Conservation (phyloP, 352 stramenopile species). For the Globisporangium yorkense region DNA sequence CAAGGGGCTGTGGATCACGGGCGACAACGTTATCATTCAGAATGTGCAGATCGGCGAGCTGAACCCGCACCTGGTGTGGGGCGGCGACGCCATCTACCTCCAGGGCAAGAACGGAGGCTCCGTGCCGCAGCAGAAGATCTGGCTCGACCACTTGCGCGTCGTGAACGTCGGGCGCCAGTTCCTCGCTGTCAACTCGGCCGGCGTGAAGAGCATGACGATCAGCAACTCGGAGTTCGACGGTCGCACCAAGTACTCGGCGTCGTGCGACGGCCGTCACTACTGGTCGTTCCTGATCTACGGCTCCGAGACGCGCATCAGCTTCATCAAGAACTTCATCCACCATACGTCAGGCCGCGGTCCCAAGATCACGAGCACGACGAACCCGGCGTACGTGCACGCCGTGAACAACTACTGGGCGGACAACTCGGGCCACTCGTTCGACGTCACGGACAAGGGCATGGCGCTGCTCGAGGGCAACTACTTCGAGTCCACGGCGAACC, state of each 20-base stretch:
- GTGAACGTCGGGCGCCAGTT: constrained; percentile 30
- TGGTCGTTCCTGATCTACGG: constrained; percentile 34
- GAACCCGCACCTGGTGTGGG: constrained; percentile 32
- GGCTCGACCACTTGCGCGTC: constrained; percentile 48
- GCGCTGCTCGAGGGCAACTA: constrained; percentile 41
- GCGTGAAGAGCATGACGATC: constrained; percentile 32
- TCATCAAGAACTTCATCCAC: constrained; percentile 35
- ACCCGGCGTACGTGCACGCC: constrained; percentile 16
- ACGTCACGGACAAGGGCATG: constrained; percentile 23
- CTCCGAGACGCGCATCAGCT: constrained; percentile 17
- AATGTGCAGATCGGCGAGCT: constrained; percentile 54
- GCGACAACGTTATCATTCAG: constrained; percentile 45
- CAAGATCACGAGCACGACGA: constrained; percentile 18
- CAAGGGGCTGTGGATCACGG: constrained; percentile 31
- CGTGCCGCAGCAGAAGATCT: constrained; percentile 17
- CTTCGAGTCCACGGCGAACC: constrained; percentile 27
- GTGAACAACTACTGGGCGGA: constrained; percentile 43
- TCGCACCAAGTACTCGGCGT: constrained; percentile 27
- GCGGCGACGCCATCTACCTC: constrained; percentile 9
- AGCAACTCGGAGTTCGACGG: constrained; percentile 55
- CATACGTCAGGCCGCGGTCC: constrained; percentile 28
- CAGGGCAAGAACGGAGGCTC: constrained; percentile 13
- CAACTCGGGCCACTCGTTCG: constrained; percentile 33
- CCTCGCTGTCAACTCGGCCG: constrained; percentile 26
- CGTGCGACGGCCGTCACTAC: constrained; percentile 50